These are phyloP conservation scores for Tulasnella sp. DNA, from an alignment of 768 basidiomycete species.

Conservation along the genomic window DNA sequence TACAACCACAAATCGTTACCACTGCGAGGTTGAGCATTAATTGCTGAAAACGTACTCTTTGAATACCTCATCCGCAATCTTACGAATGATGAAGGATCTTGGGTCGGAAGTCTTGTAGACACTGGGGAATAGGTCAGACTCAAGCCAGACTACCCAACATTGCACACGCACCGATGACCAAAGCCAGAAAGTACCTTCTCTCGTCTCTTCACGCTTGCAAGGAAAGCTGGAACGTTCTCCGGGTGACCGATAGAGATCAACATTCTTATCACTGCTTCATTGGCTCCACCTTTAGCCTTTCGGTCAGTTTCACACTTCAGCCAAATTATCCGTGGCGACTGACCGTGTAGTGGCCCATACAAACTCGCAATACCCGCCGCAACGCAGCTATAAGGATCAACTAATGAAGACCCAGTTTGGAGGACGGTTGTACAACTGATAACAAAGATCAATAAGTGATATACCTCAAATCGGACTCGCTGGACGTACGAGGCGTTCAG, in stretches of 20 bases:
- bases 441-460: background rate
- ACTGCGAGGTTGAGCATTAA: background rate
- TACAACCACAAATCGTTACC: constrained; percentile 24
- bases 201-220: constrained; percentile 76
- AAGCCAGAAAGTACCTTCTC: constrained; percentile 86
- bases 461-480: background rate
- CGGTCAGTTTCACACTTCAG: constrained; percentile 9
- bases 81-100: constrained; percentile 78
- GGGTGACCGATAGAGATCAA: constrained; percentile 78
- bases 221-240: constrained; percentile 70
- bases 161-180: constrained; percentile 53
- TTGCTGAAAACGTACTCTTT: constrained; percentile 47
- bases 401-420: constrained; percentile 78
- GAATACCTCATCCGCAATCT: constrained; percentile 87
- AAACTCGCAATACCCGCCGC: constrained; percentile 79
- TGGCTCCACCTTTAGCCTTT: constrained; percentile 54
- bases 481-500: constrained; percentile 51
- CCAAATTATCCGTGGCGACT: constrained; percentile 26
- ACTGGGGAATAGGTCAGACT: constrained; percentile 23
- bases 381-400: constrained; percentile 81
- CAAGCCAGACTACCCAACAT: background rate
- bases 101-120: constrained; percentile 88
- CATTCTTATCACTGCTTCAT: constrained; percentile 93
- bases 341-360: constrained; percentile 41
- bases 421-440: constrained; percentile 60